A percentile compares a stretch with the other conserved stretches of the same genome.
Conservation (phyloP, 805 yeast genomes). For the Wickerhamiella allomyrinae region DNA sequence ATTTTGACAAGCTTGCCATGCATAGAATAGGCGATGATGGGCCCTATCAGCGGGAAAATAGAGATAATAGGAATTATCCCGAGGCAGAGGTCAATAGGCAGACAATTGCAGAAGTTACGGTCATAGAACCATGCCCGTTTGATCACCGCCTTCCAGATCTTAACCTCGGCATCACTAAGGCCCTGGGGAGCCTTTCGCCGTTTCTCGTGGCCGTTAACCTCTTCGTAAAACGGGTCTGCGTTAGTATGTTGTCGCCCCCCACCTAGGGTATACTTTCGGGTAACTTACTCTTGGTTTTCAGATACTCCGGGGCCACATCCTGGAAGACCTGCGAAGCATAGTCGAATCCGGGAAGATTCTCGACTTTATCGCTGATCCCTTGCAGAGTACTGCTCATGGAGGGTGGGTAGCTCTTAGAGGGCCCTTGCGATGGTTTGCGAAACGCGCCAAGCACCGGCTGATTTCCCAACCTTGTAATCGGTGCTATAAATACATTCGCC, state of each 20-base stretch:
- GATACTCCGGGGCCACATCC: conserved; percentile 50
- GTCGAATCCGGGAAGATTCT: conserved; percentile 45
- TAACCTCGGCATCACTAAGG: conserved; percentile 43
- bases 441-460: too few species aligned
- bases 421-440: too few species aligned
- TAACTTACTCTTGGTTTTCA: conserved; percentile 33
- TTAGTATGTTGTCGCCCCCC: background rate
- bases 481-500: too few species aligned
- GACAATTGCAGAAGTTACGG: conserved; percentile 39
- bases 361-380: conserved; percentile 23
- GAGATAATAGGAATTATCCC: conserved; percentile 67
- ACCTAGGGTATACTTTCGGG: background rate
- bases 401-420: too few species aligned
- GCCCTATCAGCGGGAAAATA: conserved; percentile 74
- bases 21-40: conserved; percentile 61
- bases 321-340: conserved; percentile 43
- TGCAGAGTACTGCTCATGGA: conserved; percentile 1
- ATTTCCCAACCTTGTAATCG: too few species aligned
- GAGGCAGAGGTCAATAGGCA: conserved; percentile 51
- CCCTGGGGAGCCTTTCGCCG: conserved; percentile 47
- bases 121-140: conserved; percentile 80
- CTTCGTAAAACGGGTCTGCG: conserved; percentile 22
- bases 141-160: conserved; percentile 61
- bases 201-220: conserved; percentile 37
- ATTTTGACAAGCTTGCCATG: conserved; percentile 52